Percentiles rank a stretch among this genome's conserved stretches.
Conservation (phyloP, 2,329 filamentous ascomycete species). For the Diplodia mutila region DNA sequence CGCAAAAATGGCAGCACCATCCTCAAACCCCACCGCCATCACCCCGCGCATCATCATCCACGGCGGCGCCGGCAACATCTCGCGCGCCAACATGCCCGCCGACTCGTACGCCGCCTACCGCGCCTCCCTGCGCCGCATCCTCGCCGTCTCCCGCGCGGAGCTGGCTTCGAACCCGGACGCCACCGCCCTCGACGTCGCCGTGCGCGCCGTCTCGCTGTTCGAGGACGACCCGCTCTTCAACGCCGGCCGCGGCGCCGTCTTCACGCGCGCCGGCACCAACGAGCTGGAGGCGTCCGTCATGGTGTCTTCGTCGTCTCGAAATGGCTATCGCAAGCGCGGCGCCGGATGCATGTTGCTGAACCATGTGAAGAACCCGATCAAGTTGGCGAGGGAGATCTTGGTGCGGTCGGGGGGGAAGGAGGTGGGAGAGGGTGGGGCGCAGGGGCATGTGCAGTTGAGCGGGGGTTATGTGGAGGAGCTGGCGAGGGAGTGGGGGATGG, state of each 20-base stretch:
- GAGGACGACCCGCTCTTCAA: conserved; percentile 74
- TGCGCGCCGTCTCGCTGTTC: conserved; percentile 73
- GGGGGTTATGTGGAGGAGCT: conserved; percentile 71
- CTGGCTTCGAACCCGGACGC: conserved; percentile 45
- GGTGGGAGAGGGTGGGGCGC: conserved; percentile 62
- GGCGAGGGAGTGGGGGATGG: conserved; percentile 69
- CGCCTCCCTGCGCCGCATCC: conserved; percentile 43
- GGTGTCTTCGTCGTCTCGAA: conserved; percentile 60
- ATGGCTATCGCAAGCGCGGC: conserved; percentile 68
- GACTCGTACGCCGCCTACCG: conserved; percentile 44
- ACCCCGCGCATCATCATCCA: conserved; percentile 53
- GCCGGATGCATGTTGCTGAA: conserved; percentile 75
- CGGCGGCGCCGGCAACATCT: conserved; percentile 54
- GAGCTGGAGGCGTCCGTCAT: conserved; percentile 88
- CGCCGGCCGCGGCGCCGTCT: conserved; percentile 80
- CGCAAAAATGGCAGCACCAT: background rate
- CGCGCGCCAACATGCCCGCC: conserved; percentile 42
- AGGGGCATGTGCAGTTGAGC: conserved; percentile 71
- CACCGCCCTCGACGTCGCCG: conserved; percentile 72
- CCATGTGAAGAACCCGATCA: conserved; percentile 78
- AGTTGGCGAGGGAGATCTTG: conserved; percentile 72
- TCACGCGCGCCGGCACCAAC: conserved; percentile 79
- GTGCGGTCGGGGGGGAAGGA: conserved; percentile 64
- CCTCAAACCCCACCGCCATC: background rate
- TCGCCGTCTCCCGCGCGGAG: conserved; percentile 34